phyloP scores from a whole-genome alignment of 1,139 yeast species.

The Pichia sp. region DNA sequence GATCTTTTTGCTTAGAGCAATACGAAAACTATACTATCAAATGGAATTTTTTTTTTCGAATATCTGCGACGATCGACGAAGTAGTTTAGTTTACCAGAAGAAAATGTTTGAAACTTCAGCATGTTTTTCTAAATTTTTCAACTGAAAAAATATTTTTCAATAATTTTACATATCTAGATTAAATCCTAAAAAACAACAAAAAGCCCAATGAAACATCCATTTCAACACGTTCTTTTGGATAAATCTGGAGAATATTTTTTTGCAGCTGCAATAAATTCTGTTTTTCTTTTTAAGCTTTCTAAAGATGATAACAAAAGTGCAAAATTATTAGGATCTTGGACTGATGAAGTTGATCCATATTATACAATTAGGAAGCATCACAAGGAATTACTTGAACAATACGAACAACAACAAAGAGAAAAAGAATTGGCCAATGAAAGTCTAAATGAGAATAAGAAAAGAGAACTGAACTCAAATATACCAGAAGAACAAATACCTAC shows the following conservation, averaged over 20 bases:
- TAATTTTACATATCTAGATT: not conserved
- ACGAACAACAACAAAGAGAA: constrained; percentile 32
- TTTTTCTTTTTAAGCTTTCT: constrained; percentile 42
- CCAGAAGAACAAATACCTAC: constrained; percentile 18
- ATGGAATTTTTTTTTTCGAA: too few species aligned
- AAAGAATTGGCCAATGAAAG: constrained; percentile 25
- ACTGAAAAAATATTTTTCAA: not conserved
- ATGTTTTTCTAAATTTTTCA: not conserved
- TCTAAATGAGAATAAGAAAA: constrained; percentile 26
- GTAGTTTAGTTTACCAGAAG: not conserved
- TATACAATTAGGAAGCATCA: constrained; percentile 40
- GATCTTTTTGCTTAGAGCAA: too few species aligned
- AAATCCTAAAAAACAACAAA: not conserved
- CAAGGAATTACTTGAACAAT: constrained; percentile 24
- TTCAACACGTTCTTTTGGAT: constrained; percentile 47
- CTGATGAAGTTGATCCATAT: constrained; percentile 45
- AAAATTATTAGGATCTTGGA: constrained; percentile 40
- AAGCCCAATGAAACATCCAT: constrained; percentile 54
- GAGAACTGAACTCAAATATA: constrained; percentile 11
- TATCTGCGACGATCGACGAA: too few species aligned
- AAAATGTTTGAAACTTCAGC: not conserved
- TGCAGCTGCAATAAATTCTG: constrained; percentile 49
- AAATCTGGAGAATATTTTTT: constrained; percentile 42
- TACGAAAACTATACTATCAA: too few species aligned
- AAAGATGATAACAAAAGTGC: constrained; percentile 7